phyloP scores from a whole-genome alignment of 495 filamentous ascomycete species.

The Tuber aestivum region DNA sequence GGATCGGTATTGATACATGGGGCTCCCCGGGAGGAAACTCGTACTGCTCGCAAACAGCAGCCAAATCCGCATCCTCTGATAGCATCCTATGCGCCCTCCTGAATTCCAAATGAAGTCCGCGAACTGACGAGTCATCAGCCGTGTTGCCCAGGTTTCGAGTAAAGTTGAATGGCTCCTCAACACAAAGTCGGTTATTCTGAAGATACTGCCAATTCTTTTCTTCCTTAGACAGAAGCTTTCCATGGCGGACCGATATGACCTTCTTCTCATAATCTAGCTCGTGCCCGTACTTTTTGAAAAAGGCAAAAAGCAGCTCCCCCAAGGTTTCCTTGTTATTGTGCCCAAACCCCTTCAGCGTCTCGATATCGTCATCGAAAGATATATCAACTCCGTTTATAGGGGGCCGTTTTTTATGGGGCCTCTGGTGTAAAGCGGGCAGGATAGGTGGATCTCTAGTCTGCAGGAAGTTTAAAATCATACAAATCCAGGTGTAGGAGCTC shows the following conservation, averaged over 20 bases:
- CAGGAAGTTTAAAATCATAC: slow-evolving; percentile 93
- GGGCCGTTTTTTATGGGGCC: slow-evolving; percentile 56
- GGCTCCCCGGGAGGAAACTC: slow-evolving; percentile 80
- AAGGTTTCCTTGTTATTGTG: slow-evolving; percentile 72
- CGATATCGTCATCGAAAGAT: slow-evolving; percentile 79
- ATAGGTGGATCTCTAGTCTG: slow-evolving; percentile 84
- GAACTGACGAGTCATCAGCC: slow-evolving; percentile 86
- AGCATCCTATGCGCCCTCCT: slow-evolving; percentile 79
- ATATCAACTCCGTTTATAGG: slow-evolving; percentile 58
- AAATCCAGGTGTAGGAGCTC: slow-evolving; percentile 99
- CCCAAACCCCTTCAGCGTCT: slow-evolving; percentile 66
- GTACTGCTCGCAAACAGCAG: slow-evolving; percentile 75
- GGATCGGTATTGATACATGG: slow-evolving; percentile 66
- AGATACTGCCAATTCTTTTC: slow-evolving; percentile 76
- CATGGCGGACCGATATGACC: slow-evolving; percentile 82
- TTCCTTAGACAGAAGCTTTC: slow-evolving; percentile 71
- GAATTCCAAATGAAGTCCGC: slow-evolving; percentile 82
- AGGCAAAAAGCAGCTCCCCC: slow-evolving; percentile 79
- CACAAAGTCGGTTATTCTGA: slow-evolving; percentile 75
- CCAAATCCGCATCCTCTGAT: slow-evolving; percentile 62
- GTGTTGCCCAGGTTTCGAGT: slow-evolving; percentile 94
- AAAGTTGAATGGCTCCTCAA: slow-evolving; percentile 94
- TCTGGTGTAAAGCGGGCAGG: slow-evolving; percentile 77
- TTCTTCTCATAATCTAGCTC: slow-evolving; percentile 82
- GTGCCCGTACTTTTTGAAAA: slow-evolving; percentile 90